phyloP scores from a whole-genome alignment of 257 asterid genomes.

The Nemophila menziesii region DNA sequence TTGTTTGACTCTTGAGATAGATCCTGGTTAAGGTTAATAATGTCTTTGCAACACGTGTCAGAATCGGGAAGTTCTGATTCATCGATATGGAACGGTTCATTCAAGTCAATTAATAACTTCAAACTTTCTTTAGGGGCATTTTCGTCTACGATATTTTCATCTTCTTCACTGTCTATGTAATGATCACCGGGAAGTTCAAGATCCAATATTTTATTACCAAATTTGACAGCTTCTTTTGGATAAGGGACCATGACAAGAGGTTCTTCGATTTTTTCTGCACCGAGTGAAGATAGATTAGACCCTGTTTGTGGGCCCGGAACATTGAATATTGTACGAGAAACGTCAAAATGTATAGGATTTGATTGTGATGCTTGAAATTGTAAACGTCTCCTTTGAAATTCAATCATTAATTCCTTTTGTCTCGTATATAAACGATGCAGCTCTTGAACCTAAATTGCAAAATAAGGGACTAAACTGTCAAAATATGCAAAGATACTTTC shows the following conservation, averaged over 20 bases:
- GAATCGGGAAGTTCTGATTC: constrained; percentile 21
- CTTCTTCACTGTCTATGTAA: constrained; percentile 22
- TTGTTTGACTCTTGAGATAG: constrained; percentile 17
- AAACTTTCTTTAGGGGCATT: constrained; percentile 14
- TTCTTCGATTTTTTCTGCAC: constrained; percentile 20
- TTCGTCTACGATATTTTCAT: constrained; percentile 18
- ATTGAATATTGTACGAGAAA: constrained; percentile 22
- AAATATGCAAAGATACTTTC: too few species aligned
- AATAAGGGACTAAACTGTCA: neutral
- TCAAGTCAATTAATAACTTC: constrained; percentile 44
- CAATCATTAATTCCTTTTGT: constrained; percentile 60
- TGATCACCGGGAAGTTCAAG: constrained; percentile 37
- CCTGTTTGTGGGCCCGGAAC: constrained; percentile 24
- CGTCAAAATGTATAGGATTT: constrained; percentile 13
- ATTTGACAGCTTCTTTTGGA: constrained; percentile 5
- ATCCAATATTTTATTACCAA: constrained; percentile 28
- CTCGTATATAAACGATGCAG: constrained; percentile 56
- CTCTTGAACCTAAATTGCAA: constrained; percentile 48
- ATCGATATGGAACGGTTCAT: constrained; percentile 34
- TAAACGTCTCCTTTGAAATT: constrained; percentile 26
- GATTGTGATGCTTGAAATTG: constrained; percentile 22
- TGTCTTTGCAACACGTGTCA: constrained; percentile 13
- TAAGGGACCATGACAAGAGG: constrained; percentile 10
- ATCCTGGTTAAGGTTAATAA: constrained; percentile 12
- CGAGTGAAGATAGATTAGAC: constrained; percentile 13